These are phyloP conservation scores for Speleostelium caveatum DNA, from an alignment of 78 protist genomes.

Conservation along the genomic window DNA sequence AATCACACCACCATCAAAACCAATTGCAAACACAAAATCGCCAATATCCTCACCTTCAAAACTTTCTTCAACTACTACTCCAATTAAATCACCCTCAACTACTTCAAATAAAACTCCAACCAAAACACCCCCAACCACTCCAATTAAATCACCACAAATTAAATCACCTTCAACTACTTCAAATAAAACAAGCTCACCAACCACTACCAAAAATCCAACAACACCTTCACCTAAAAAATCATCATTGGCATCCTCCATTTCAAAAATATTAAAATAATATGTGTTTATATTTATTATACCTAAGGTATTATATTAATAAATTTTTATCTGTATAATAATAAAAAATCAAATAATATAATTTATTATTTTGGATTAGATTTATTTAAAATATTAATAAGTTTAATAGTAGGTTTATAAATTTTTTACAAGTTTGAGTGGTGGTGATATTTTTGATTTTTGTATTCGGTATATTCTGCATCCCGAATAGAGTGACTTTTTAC, in stretches of 20 bases:
- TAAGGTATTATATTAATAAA: no score
- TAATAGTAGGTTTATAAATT: no score
- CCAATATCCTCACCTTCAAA: background rate
- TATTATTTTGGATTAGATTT: no score
- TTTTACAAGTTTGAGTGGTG: no score
- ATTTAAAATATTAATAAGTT: no score
- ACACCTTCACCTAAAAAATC: background rate
- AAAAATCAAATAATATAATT: no score
- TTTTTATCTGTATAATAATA: no score
- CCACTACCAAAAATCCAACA: constrained; percentile 1
- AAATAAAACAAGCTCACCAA: background rate
- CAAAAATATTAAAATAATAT: no score
- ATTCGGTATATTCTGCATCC: no score
- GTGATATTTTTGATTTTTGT: no score
- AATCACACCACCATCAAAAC: background rate
- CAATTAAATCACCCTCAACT: background rate
- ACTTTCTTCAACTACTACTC: background rate
- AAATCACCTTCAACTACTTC: background rate
- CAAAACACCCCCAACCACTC: background rate
- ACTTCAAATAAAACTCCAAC: background rate
- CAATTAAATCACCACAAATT: background rate
- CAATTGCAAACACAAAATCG: background rate
- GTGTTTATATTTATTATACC: no score
- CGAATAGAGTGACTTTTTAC: no score
- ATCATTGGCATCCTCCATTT: background rate